Conservation (phyloP, 2,329 filamentous ascomycete species). For the Penicillium digitatum region DNA sequence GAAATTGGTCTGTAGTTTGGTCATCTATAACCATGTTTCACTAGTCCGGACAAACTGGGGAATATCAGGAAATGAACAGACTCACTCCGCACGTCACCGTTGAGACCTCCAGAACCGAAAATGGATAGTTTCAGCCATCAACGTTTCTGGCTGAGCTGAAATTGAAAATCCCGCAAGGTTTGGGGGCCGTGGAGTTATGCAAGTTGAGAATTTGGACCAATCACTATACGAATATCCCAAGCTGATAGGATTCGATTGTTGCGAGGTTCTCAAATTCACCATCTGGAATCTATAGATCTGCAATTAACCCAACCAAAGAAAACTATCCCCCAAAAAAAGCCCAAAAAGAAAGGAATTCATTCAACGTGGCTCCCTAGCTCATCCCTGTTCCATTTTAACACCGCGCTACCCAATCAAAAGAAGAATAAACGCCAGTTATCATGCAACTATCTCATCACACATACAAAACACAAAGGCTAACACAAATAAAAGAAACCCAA, state of each 20-base stretch:
- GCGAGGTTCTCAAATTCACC: background rate
- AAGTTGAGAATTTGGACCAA: background rate
- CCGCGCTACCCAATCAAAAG: conserved; percentile 6
- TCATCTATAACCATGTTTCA: background rate
- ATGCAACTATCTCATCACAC: conserved; percentile 14
- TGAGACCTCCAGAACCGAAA: background rate
- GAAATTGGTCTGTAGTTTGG: background rate
- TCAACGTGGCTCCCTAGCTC: conserved; percentile 4
- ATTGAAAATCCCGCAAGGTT: conserved; percentile 5
- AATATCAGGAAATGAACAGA: background rate
- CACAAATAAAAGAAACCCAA: background rate
- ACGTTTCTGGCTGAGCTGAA: background rate
- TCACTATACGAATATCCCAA: background rate
- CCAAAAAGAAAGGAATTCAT: background rate
- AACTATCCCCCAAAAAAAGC: background rate
- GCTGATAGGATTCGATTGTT: background rate
- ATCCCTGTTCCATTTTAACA: conserved; percentile 4
- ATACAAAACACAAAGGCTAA: background rate
- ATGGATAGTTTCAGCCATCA: background rate
- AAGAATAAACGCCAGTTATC: conserved; percentile 4
- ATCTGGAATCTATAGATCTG: conserved; percentile 1
- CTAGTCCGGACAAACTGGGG: background rate
- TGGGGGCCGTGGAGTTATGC: conserved; percentile 10
- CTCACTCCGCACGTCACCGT: no score
- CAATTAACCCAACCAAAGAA: background rate